Percentiles rank a stretch among this genome's conserved stretches.
Evolutionary conservation across 139 green algal genomes (phyloP).

Genomic region (Auxenochlorella protothecoides): DNA sequence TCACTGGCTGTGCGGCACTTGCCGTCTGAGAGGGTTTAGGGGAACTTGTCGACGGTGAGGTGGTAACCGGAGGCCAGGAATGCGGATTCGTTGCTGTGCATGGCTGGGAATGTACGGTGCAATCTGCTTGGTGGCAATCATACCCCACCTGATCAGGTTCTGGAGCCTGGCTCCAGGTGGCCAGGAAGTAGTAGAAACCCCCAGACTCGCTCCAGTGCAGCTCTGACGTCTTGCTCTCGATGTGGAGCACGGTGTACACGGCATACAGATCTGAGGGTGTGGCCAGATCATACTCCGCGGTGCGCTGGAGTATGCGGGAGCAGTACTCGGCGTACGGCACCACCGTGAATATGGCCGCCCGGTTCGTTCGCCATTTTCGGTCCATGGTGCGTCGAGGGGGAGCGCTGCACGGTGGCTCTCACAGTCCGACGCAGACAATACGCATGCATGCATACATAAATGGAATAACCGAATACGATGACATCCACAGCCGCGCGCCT

Average conservation of each 20-base stretch:
- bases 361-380: conserved; percentile 30
- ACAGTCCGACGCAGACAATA: too few species aligned
- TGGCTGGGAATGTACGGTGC: too few species aligned
- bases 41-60: too few species aligned
- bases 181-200: conserved; percentile 21
- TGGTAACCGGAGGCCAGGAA: too few species aligned
- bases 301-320: not conserved
- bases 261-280: conserved; percentile 24
- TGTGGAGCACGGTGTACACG: conserved; percentile 32
- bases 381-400: conserved; percentile 10
- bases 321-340: conserved; percentile 11
- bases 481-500: too few species aligned
- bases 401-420: not conserved
- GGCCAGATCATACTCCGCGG: conserved; percentile 6
- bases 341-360: conserved; percentile 13
- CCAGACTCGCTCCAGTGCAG: conserved; percentile 17
- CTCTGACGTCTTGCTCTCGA: conserved; percentile 21
- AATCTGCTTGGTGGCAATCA: too few species aligned
- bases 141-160: not conserved
- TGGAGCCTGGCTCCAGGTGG: not conserved
- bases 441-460: too few species aligned
- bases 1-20: too few species aligned
- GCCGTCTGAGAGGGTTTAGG: too few species aligned
- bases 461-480: too few species aligned
- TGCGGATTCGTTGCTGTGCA: too few species aligned